Base-by-base conservation (phyloP, 1,284 basidiomycete genomes). In the Cerrena zonata region DNA sequence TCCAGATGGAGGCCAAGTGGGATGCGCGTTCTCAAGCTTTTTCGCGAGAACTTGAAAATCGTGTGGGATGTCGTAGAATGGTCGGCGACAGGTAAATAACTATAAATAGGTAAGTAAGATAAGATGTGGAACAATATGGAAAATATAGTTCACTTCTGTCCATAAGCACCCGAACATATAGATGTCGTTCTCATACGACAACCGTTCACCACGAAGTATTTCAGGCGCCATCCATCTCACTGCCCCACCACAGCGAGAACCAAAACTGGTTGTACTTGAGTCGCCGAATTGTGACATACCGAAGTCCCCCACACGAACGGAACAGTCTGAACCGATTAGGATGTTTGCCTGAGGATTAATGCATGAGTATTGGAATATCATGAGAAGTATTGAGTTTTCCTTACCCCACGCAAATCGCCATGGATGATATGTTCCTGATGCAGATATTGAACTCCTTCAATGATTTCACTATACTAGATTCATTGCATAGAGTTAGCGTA, bases 171-270 rank as follows among this genome's bases (percentile, higher is more conserved):
- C 53, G 24, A 47, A 54, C 3, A 49, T 25, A 25, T 54, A 54
- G n/a, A 54, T 42, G 24, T 54, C 53, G 19, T 34, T 48, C 2
- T 41, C 25, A 21, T 49, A 47, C 11, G 27, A 46, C n/a, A 42
- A 21, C 13, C 23, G 21, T 18, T 4, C 15, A 15, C 49, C 50
- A 15, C 34, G 37, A 19, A 52, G 50, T 3, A 54, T 18, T 37
- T 52, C 50, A 13, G 51, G 50, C 10, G 53, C 50, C 51, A 52
- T 52, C 53, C 53, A 54, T n/a, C 50, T 23, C 4, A 19, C 13
- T 18, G 46, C 25, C 26, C 53, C 53, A 40, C 27, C 21, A 7
- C 19, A 10, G 22, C 40, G 34, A 4, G 50, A 39, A n/a, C 46
- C 46, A 24, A 25, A 27, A 22, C 37, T 42, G 12, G 39, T 40